These are phyloP conservation scores for Aureobasidium sp. DNA, from an alignment of 2,329 filamentous ascomycete genomes.

Conservation along the genomic window DNA sequence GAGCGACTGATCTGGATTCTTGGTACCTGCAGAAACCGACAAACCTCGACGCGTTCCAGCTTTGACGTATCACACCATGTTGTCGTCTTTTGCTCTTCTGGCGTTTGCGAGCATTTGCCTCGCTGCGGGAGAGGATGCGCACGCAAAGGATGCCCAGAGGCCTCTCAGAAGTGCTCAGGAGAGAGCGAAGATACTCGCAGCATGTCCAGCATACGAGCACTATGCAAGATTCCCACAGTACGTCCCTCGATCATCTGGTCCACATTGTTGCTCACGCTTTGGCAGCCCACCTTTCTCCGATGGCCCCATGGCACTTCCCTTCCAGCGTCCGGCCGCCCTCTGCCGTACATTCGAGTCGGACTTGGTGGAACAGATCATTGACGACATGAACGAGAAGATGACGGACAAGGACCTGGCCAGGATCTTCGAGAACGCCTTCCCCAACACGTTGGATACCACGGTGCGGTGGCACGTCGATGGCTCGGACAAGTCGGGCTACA, in stretches of 20 bases:
- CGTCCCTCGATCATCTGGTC: conserved; percentile 8
- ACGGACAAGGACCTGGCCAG: conserved; percentile 79
- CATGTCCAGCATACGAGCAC: conserved; percentile 31
- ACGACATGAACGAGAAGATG: conserved; percentile 70
- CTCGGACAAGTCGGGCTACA: conserved; percentile 28
- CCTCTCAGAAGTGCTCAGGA: conserved; percentile 20
- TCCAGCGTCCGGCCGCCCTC: conserved; percentile 67
- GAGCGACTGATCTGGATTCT: neutral
- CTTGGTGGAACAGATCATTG: conserved; percentile 79
- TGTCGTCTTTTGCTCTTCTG: conserved; percentile 18
- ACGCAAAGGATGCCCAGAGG: conserved; percentile 16
- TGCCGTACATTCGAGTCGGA: conserved; percentile 88
- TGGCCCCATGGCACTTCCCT: conserved; percentile 72
- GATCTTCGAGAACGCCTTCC: conserved; percentile 91
- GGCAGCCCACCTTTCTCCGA: conserved; percentile 66
- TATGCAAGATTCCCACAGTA: conserved; percentile 31
- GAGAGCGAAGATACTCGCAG: conserved; percentile 26
- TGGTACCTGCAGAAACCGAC: neutral
- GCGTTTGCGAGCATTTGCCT: conserved; percentile 23
- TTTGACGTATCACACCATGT: neutral
- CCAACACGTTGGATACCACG: conserved; percentile 83
- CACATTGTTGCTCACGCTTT: conserved; percentile 16
- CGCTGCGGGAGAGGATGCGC: conserved; percentile 15
- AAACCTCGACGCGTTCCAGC: neutral
- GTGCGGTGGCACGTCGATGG: conserved; percentile 76